These are phyloP conservation scores for Crithidia bombi DNA, from an alignment of 208 protist genomes.

Conservation along the genomic window DNA sequence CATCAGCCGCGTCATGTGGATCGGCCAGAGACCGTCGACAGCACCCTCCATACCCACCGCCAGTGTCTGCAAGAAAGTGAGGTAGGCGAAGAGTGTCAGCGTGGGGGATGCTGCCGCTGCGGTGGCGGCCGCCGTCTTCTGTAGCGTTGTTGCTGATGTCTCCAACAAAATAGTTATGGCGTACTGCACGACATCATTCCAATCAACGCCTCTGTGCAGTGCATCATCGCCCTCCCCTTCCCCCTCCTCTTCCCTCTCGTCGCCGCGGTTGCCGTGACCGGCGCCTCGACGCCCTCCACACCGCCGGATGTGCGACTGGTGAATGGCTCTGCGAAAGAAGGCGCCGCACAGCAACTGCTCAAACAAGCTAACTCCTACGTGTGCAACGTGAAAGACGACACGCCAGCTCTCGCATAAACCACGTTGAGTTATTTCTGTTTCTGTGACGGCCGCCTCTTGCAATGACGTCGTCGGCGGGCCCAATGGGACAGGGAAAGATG, in stretches of 20 bases:
- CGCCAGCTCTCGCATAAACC: slow-evolving; percentile 14
- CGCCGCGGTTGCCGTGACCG: background rate
- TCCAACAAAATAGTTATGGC: background rate
- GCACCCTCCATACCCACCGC: slow-evolving; percentile 11
- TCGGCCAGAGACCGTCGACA: slow-evolving; percentile 8
- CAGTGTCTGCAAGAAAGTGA: slow-evolving; percentile 26
- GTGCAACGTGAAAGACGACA: slow-evolving; percentile 21
- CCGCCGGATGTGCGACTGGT: too few species aligned
- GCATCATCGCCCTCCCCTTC: background rate
- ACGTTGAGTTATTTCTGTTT: background rate
- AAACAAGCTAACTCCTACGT: slow-evolving; percentile 16
- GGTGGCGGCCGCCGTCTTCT: too few species aligned
- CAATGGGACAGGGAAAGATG: background rate
- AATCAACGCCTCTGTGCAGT: background rate
- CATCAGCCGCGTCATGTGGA: slow-evolving; percentile 6
- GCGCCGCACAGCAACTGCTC: slow-evolving; percentile 12
- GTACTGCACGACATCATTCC: slow-evolving; percentile 18
- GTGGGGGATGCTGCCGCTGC: background rate
- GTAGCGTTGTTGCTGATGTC: background rate
- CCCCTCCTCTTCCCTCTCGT: too few species aligned
- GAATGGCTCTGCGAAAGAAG: slow-evolving; percentile 1
- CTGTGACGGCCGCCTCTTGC: background rate
- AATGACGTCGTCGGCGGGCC: background rate
- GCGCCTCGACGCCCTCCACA: too few species aligned
- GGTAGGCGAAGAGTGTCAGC: slow-evolving; percentile 21